Base-by-base conservation (phyloP, 2,329 filamentous ascomycete genomes). In the Zymoseptoria ardabiliae region DNA sequence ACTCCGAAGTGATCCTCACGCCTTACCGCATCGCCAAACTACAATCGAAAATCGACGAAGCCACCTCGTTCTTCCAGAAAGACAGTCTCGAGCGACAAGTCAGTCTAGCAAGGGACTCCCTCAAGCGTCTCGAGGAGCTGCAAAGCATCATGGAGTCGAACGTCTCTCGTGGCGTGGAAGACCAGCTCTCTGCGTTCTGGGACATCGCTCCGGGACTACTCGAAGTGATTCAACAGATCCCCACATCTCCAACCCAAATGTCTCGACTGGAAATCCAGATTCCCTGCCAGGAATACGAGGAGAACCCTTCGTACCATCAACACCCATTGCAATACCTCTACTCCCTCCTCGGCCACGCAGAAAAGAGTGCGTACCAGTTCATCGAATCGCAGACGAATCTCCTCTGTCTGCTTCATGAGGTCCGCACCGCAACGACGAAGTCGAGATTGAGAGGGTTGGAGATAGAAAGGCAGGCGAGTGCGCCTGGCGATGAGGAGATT, bases 181-280 rank as follows among this genome's bases (percentile, higher is more conserved):
- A 91, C 58, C 94, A 97, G 75, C 82, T 97, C 2, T 92, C 88
- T 9, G 92, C 93, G 0, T 99, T 97, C 73, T 99, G 94, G 94
- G 94, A 99, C 71, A 96, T 97, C 68, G 93, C 92, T 1, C 94
- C 94, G 2, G 85, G 87, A 3, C 81, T 99, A 0, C 81, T 88
- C 23, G 82, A 86, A 17, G 79, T 97, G 53, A 82, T 96, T 10
- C 89, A 96, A 61, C 88, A 89, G 68, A 86, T 97, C 21, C 92
- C 91, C 0, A 72, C 75, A 1, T 75, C 81, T n/a, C 57, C 67
- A 48, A 61, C 66, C 5, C 61, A 76, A 74, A 71, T 82, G 23
- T 66, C 71, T 3, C 76, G 76, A 0, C 91, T 96, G 74, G 79
- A 84, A 21, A 82, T 96, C 53, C 83, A 88, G 67, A 91, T 97